Percentiles rank a stretch among this genome's conserved stretches.
These are phyloP conservation scores for Oryza glumipatula DNA, from an alignment of 176 grass and related monocot genomes.

Conservation along the genomic window DNA sequence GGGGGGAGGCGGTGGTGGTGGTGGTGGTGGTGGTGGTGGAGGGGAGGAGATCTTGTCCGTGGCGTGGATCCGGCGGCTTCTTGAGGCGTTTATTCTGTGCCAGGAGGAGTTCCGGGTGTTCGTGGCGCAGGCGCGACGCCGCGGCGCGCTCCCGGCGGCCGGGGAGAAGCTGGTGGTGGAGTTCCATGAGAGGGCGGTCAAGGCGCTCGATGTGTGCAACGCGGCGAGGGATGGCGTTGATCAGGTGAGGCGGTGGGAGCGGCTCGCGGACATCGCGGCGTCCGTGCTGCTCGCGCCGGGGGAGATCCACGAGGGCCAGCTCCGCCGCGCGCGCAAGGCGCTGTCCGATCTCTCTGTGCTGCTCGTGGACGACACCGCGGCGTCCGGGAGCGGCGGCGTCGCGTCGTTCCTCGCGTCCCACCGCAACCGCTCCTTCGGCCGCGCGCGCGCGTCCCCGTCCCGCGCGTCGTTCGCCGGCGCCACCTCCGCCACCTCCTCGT, in stretches of 20 bases:
- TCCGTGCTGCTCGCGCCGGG: constrained; percentile 53
- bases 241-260: constrained; percentile 76
- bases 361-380: constrained; percentile 73
- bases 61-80: constrained; percentile 73
- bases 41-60: constrained; percentile 70
- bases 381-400: constrained; percentile 51
- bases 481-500: constrained; percentile 28
- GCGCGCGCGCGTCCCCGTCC: constrained; percentile 54
- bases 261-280: constrained; percentile 69
- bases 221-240: constrained; percentile 77
- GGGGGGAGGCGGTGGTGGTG: background rate
- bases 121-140: constrained; percentile 63
- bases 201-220: constrained; percentile 96
- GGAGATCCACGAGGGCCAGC: constrained; percentile 59
- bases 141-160: constrained; percentile 40
- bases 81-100: constrained; percentile 84
- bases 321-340: constrained; percentile 75
- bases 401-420: constrained; percentile 57
- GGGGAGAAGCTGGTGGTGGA: constrained; percentile 73
- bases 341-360: constrained; percentile 69
- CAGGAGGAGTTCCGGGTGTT: constrained; percentile 85
- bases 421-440: constrained; percentile 89
- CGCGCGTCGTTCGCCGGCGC: constrained; percentile 27
- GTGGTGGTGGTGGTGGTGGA: background rate
- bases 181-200: constrained; percentile 84